Percentiles rank a stretch among this genome's conserved stretches.
Evolutionary conservation across 441 rosid species (phyloP).

Genomic region (Pelargonium hybrid): DNA sequence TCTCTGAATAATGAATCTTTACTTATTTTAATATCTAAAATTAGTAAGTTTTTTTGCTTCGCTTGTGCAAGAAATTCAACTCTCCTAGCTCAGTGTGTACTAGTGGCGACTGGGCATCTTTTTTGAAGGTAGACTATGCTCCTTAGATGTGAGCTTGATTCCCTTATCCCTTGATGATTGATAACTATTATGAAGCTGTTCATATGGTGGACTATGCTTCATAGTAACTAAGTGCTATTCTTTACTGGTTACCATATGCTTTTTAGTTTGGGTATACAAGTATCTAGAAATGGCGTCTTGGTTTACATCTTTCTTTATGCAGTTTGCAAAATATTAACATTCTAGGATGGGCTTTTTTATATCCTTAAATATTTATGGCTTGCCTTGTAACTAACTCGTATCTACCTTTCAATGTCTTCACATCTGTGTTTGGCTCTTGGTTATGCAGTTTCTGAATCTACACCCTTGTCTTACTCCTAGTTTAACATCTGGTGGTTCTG

Average conservation of each 20-base stretch:
- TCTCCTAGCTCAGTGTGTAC: slow-evolving; percentile 74
- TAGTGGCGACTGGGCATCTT: slow-evolving; percentile 72
- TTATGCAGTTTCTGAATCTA: neutral
- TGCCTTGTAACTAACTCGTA: neutral
- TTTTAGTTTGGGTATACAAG: neutral
- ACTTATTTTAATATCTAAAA: neutral
- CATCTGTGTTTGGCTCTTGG: neutral
- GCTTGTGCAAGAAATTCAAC: slow-evolving; percentile 64
- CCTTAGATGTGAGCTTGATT: slow-evolving; percentile 14
- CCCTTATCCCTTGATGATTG: slow-evolving; percentile 1
- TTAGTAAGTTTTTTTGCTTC: slow-evolving; percentile 10
- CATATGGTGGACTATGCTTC: slow-evolving; percentile 7
- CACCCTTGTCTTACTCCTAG: neutral
- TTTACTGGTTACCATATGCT: neutral
- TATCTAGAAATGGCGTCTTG: neutral
- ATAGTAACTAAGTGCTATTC: neutral
- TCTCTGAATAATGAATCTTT: slow-evolving; percentile 3
- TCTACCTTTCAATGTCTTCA: neutral
- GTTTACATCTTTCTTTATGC: neutral
- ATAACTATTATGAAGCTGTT: neutral
- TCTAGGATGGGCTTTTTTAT: neutral
- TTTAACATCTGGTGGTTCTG: neutral
- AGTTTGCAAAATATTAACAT: neutral
- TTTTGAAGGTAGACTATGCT: slow-evolving; percentile 55
- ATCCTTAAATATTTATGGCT: neutral